A percentile compares a stretch with the other conserved stretches of the same genome.
Evolutionary conservation across 257 asterid species (phyloP).

Genomic region (Solanum phureja): DNA sequence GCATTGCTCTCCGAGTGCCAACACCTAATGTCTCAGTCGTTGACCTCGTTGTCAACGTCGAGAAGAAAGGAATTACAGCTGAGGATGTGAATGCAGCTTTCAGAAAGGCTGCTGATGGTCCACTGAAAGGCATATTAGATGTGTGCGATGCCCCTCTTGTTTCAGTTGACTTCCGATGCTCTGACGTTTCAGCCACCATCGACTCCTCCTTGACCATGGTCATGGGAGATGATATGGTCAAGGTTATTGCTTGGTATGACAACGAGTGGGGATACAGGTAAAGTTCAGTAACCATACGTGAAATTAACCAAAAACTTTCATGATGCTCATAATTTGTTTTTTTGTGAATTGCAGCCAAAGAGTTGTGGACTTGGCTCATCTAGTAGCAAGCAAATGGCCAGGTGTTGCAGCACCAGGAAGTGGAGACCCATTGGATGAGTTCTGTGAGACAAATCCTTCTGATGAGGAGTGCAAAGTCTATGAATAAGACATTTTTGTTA

Average conservation of each 20-base stretch:
- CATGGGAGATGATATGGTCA: constrained; percentile 96
- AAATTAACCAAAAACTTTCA: neutral
- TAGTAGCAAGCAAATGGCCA: constrained; percentile 80
- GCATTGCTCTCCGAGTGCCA: constrained; percentile 90
- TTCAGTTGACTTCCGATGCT: constrained; percentile 78
- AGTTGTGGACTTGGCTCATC: constrained; percentile 88
- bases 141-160: constrained; percentile 80
- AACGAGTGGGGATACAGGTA: constrained; percentile 99
- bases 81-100: constrained; percentile 84
- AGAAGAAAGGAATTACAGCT: constrained; percentile 66
- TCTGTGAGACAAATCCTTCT: constrained; percentile 59
- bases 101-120: constrained; percentile 82
- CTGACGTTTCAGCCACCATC: constrained; percentile 68
- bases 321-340: neutral
- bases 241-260: constrained; percentile 98
- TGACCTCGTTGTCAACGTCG: constrained; percentile 77
- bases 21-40: constrained; percentile 93
- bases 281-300: neutral
- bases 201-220: constrained; percentile 95
- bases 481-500: constrained; percentile 16
- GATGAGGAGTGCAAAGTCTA: constrained; percentile 88
- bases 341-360: constrained; percentile 57
- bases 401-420: constrained; percentile 41
- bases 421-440: constrained; percentile 85
- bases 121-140: constrained; percentile 53